Conservation (phyloP, 2,329 filamentous ascomycete species). For the Corniculantispora saksenae region DNA sequence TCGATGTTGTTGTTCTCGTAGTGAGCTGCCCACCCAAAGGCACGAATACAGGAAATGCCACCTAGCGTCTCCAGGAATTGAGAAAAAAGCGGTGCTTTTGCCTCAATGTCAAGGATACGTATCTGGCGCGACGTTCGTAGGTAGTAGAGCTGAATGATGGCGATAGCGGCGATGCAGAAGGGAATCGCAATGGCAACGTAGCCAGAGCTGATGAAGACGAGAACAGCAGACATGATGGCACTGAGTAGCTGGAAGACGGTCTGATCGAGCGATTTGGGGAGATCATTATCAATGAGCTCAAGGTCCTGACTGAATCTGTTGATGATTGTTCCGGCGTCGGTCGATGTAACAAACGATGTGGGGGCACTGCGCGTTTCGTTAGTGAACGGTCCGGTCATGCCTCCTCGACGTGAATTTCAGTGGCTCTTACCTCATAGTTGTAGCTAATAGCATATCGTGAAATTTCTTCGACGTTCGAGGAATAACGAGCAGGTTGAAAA, state of each 20-base stretch:
- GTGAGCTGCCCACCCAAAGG: constrained; percentile 31
- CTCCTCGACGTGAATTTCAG: not conserved
- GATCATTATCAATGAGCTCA: constrained; percentile 39
- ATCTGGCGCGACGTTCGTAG: constrained; percentile 34
- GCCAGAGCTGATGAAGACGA: constrained; percentile 48
- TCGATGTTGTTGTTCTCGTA: constrained; percentile 24
- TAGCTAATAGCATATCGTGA: constrained; percentile 27
- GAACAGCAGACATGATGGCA: constrained; percentile 30
- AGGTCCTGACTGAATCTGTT: constrained; percentile 43
- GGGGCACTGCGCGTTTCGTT: constrained; percentile 23
- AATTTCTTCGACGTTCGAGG: constrained; percentile 29
- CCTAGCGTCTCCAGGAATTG: constrained; percentile 30
- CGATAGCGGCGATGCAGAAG: constrained; percentile 27
- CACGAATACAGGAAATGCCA: constrained; percentile 34
- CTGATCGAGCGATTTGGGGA: constrained; percentile 34
- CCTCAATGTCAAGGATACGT: constrained; percentile 34
- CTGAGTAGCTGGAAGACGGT: constrained; percentile 26
- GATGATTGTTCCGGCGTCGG: constrained; percentile 36
- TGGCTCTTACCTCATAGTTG: constrained; percentile 28
- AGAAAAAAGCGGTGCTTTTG: constrained; percentile 32
- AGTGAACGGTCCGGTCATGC: not conserved
- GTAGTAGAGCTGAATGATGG: constrained; percentile 31
- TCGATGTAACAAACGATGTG: constrained; percentile 36
- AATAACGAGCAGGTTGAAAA: constrained; percentile 28
- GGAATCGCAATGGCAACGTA: constrained; percentile 49